These are phyloP conservation scores for Casaregolazyma lundiana DNA, from an alignment of 1,139 yeast genomes.

Conservation along the genomic window DNA sequence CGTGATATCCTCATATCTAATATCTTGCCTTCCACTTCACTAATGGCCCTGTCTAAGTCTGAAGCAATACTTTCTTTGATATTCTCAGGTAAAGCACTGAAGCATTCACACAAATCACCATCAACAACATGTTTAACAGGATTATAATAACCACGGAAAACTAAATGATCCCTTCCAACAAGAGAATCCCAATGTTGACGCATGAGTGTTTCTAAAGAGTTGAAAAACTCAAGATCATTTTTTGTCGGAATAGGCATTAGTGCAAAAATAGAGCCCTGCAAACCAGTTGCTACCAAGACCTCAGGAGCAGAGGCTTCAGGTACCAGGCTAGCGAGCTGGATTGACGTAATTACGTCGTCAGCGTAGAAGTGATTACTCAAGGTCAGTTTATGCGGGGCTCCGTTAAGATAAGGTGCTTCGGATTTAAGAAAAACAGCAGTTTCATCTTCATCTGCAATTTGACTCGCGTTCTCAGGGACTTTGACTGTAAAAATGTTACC, in stretches of 20 bases:
- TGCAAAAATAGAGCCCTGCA: constrained; percentile 77
- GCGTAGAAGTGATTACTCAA: constrained; percentile 58
- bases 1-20: constrained; percentile 53
- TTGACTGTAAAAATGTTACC: constrained; percentile 74
- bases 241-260: constrained; percentile 62
- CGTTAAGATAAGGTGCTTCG: constrained; percentile 33
- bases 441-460: constrained; percentile 48
- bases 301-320: constrained; percentile 36
- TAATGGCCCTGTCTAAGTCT: constrained; percentile 50
- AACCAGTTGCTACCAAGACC: constrained; percentile 62
- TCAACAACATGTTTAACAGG: constrained; percentile 76
- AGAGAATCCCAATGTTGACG: constrained; percentile 34
- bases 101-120: constrained; percentile 78
- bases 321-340: constrained; percentile 32
- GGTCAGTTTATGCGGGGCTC: constrained; percentile 50
- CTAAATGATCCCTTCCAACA: constrained; percentile 63
- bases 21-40: constrained; percentile 58
- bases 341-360: constrained; percentile 66
- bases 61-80: constrained; percentile 47
- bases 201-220: constrained; percentile 49
- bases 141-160: constrained; percentile 70
- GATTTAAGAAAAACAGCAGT: constrained; percentile 35
- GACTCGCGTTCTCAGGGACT: constrained; percentile 45
- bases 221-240: constrained; percentile 59
- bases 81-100: constrained; percentile 36